Base-by-base conservation (phyloP, 805 yeast genomes). In the Candida easanensis region DNA sequence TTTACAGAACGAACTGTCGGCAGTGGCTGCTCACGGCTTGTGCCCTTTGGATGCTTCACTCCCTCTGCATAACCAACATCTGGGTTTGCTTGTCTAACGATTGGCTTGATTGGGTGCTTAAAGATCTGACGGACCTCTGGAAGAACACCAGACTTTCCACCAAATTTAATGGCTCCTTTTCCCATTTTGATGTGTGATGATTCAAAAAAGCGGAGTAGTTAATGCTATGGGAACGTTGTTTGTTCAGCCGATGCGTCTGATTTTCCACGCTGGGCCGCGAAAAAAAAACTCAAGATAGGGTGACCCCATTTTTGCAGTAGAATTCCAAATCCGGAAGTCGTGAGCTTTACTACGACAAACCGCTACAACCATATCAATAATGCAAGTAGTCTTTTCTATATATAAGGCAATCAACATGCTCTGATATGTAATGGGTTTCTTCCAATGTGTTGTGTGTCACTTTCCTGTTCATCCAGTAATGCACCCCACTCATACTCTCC, bases 401-500 rank as follows among this genome's bases (percentile, higher is more conserved):
- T 10, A 16, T n/a, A 4, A 21, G n/a, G 11, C 21, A 4, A 18
- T 25, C 77, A 74, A 71, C 33, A 40, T 26, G 62, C 64, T 21
- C 51, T 52, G n/a, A 62, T 49, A 36, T 62, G 64, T 31, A 69
- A 46, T 34, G 71, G 74, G 23, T 59, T 66, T 27, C 73, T 55
- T 39, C 68, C 69, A 3, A 66, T 50, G 44, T 68, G 65, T 41
- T 70, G 73, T 9, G 59, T 55, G 17, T 63, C 71, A 2, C 46
- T 50, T 1, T 52, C 63, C 45, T 63, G 49, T 43, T 73, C 77
- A 42, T 81, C 85, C 49, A 80, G 68, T 13, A 79, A 61, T 0
- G 76, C 74, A 1, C 90, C 88, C 84, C 96, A 82, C 59, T 87
- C 93, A 58, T 82, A 89, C 37, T 78, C 82, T 2, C 97, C 98